phyloP scores from a whole-genome alignment of 495 filamentous ascomycete species.

The Penicillium argentinense region DNA sequence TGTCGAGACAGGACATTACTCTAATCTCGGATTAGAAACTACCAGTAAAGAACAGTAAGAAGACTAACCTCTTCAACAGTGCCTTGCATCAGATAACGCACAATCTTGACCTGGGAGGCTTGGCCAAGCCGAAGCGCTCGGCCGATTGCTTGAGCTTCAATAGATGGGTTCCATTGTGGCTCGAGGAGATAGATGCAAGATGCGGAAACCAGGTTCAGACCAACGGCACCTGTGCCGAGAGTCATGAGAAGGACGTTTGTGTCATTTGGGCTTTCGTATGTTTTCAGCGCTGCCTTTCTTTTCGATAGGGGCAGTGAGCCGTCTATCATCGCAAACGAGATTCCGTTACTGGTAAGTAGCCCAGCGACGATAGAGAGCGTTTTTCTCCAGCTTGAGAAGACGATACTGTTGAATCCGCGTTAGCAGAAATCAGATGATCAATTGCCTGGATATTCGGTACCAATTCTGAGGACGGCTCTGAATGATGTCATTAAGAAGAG shows the following conservation, averaged over 20 bases:
- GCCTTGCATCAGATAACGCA: constrained; percentile 4
- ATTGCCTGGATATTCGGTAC: no score
- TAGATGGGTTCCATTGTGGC: constrained; percentile 9
- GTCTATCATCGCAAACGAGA: not conserved
- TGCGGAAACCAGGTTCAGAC: constrained; percentile 1
- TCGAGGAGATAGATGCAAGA: constrained; percentile 6
- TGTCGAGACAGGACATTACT: not conserved
- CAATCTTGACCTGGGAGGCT: not conserved
- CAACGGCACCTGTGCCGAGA: constrained; percentile 2
- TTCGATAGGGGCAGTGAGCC: not conserved
- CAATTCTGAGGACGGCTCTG: constrained; percentile 1
- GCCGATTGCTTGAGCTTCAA: constrained; percentile 8
- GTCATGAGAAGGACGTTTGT: constrained; percentile 4
- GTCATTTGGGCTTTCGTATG: not conserved
- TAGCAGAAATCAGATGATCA: no score
- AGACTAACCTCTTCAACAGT: constrained; percentile 1
- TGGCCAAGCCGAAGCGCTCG: constrained; percentile 7
- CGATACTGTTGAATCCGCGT: no score
- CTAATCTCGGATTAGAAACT: not conserved
- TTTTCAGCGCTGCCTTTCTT: not conserved
- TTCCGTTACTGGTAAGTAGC: not conserved
- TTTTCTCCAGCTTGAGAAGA: constrained; percentile 6
- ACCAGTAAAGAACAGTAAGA: not conserved
- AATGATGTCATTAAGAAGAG: constrained; percentile 1
- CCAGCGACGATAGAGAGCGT: not conserved